Conservation (phyloP, 352 stramenopile species). For the Phytopythium ostracodes region DNA sequence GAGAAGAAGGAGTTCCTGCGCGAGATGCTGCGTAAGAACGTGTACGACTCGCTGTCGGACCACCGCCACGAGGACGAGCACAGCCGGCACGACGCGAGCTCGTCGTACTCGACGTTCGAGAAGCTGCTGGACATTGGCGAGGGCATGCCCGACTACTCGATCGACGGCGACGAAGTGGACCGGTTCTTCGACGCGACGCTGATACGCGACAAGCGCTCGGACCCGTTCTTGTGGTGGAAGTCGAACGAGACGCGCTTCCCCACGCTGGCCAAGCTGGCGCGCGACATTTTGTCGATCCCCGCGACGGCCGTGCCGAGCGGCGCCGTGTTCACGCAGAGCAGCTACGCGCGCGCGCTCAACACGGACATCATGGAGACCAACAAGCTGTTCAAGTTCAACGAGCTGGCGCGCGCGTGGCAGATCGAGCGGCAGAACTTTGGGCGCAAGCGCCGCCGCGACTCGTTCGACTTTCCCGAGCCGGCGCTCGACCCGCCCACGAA, state of each 20-base stretch:
- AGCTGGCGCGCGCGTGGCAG: conserved; percentile 72
- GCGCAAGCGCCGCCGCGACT: conserved; percentile 67
- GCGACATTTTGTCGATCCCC: conserved; percentile 71
- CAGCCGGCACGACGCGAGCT: conserved; percentile 50
- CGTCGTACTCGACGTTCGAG: conserved; percentile 77
- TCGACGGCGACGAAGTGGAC: conserved; percentile 75
- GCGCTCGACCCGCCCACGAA: conserved; percentile 52
- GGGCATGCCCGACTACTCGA: conserved; percentile 70
- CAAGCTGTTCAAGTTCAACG: conserved; percentile 74
- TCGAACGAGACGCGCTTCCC: conserved; percentile 79
- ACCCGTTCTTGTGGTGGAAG: conserved; percentile 82
- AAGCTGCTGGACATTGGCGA: conserved; percentile 80
- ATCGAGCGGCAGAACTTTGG: conserved; percentile 75
- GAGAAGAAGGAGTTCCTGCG: conserved; percentile 74
- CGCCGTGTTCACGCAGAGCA: conserved; percentile 67
- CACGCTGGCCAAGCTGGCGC: conserved; percentile 62
- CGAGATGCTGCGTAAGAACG: conserved; percentile 69
- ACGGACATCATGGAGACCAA: conserved; percentile 53
- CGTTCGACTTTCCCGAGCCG: conserved; percentile 70
- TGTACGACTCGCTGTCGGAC: conserved; percentile 61
- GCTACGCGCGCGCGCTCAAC: conserved; percentile 55
- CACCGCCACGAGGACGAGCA: conserved; percentile 50
- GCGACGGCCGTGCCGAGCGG: conserved; percentile 63
- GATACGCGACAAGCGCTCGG: conserved; percentile 74
- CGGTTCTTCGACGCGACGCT: conserved; percentile 81